Base-by-base conservation (phyloP, 1,284 basidiomycete species). In the Omphalotus olearius region DNA sequence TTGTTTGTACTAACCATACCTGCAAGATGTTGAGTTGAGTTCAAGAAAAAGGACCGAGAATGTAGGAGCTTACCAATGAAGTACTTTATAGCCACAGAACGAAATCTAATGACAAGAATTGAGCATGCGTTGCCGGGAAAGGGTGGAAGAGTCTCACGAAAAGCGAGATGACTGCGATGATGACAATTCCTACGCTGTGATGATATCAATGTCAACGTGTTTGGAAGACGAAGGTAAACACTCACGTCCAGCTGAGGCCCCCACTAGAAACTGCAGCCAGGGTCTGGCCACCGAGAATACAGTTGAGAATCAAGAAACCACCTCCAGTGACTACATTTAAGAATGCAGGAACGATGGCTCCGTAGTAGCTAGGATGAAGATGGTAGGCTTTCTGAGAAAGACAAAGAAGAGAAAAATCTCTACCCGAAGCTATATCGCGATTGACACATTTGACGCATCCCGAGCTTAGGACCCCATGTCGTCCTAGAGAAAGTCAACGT, bases 371-470 rank as follows among this genome's bases (percentile, higher is more conserved):
- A 59, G 9, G 2, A 18, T 16, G 3, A 13, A 9, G 30, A 50
- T 17, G n/a, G 11, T 33, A 39, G 14, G 45, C 26, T 35, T 13
- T 16, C 6, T 20, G 44, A 46, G 50, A 6, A n/a, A 41, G 38
- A 17, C 14, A 23, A 30, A 42, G 47, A 30, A 41, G 47, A 20
- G 11, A 7, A 33, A 30, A 30, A 5, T 17, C 65, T 77, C 30
- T 38, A 87, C 81, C 89, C 91, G 63, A 92, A 91, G 35, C 80
- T 84, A 66, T 85, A 89, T 20, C 88, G 73, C 5, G 91, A 83
- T 54, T 84, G 80, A 17, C 91, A 82, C 88, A 94, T 92, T 60
- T 93, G 91, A n/a, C 92, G 78, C 71, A 94, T 79, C 7, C 92
- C 93, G 0, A 88, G 73, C 64, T 83, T 85, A 0, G 91, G 87